Conservation (phyloP, 805 yeast genomes). For the Candida corydali region DNA sequence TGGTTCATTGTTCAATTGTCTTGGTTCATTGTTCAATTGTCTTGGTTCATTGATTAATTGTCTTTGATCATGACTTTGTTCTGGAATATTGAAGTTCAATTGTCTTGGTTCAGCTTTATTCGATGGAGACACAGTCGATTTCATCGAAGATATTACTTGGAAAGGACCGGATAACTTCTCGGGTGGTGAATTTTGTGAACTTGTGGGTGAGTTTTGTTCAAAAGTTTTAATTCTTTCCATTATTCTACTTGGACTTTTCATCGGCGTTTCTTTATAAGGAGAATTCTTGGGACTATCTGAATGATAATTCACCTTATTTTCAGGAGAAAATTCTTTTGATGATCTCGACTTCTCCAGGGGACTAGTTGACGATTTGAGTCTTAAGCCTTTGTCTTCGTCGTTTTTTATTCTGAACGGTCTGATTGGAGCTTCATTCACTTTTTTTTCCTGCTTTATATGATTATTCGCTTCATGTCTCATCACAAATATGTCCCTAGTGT, state of each 20-base stretch:
- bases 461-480: not conserved
- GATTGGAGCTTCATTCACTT: conserved; percentile 37
- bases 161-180: not conserved
- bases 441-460: not conserved
- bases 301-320: not conserved
- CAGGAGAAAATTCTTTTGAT: not conserved
- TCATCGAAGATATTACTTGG: not conserved
- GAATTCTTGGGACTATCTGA: not conserved
- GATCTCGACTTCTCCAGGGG: not conserved
- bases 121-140: not conserved
- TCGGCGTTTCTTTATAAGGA: not conserved
- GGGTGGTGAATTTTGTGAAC: not conserved
- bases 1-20: not conserved
- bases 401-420: conserved; percentile 69
- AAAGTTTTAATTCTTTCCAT: not conserved
- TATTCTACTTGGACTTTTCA: not conserved
- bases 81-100: not conserved
- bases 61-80: too few relatives aligned
- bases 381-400: conserved; percentile 14
- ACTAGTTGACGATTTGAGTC: not conserved
- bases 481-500: conserved; percentile 4
- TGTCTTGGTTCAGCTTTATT: too few relatives aligned
- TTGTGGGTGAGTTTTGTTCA: not conserved
- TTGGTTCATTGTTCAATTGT: not conserved
- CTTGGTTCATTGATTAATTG: too few relatives aligned